Evolutionary conservation across 331 rosid genomes (phyloP), one percentile per base, ranked within the genome.

Genomic region (Erythrophleum ivorense): DNA sequence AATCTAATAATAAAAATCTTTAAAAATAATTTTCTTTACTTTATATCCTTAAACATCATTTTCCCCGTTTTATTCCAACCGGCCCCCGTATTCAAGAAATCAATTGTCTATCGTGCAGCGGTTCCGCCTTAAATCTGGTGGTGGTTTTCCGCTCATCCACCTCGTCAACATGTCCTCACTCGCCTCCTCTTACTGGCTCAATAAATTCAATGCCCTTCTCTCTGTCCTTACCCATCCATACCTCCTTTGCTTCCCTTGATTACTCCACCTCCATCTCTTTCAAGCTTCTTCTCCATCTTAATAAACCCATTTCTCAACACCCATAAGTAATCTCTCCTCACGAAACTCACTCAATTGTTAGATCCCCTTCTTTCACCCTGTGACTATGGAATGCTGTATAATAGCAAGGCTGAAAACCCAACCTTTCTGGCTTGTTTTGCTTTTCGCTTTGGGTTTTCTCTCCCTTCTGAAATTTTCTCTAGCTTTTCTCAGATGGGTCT

Each of bases 71-170:
- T 1, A 45, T 9, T 40, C 16, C 0, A n/a, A 4, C 16, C 75
- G 49, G 77, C 62, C 77, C 63, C 16, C 1, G 1, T 6, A 33
- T 72, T 31, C 45, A 71, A 49, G 8, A 41, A 67, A 41, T 68
- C 43, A 29, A 1, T 3, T 16, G 45, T 3, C 43, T 18, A 24
- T 62, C 13, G 71, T 16, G 45, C 77, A 1, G 16, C 48, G 46
- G 33, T 52, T 53, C 33, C 49, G 33, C 65, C 76, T 89, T 84
- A 86, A 85, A 71, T 86, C 83, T 6, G 92, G 87, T 77, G 66
- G 92, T 86, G 66, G 92, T 86, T 90, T 88, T 85, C 88, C 58
- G 98, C 92, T 92, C 98, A 88, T 88, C 99, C 24, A 87, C 97
- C 85, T 80, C 83, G 85, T 73, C 97, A 77, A 74, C 80, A 0